Base-by-base conservation (phyloP, 2,329 filamentous ascomycete genomes). In the Exophiala lecanii-corni region DNA sequence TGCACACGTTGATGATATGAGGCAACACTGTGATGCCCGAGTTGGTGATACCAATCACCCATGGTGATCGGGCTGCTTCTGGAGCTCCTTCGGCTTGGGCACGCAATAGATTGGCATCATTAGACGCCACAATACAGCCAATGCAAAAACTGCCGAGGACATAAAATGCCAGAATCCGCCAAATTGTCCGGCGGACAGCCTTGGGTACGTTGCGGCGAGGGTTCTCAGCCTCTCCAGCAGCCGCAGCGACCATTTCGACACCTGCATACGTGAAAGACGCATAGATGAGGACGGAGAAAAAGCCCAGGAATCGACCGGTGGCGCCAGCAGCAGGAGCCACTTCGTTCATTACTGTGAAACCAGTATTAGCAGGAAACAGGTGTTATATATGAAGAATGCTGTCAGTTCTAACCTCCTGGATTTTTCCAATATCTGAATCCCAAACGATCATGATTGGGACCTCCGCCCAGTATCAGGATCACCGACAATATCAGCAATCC, bases 351-450 rank as follows among this genome's bases (percentile, higher is more conserved):
- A 83, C 84, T 45, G 30, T 18, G n/a, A n/a, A n/a, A n/a, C n/a
- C n/a, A n/a, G n/a, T n/a, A n/a, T n/a, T n/a, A n/a, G n/a, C n/a
- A n/a, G n/a, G n/a, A n/a, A n/a, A n/a, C n/a, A n/a, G n/a, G n/a
- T n/a, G n/a, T n/a, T n/a, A n/a, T n/a, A n/a, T n/a, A n/a, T n/a
- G n/a, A n/a, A n/a, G n/a, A n/a, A n/a, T n/a, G n/a, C n/a, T n/a
- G n/a, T n/a, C n/a, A n/a, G n/a, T 28, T 18, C 19, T 36, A 78
- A 6, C 76, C 75, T 26, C 80, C 81, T 18, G 81, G 81, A 16
- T 76, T 54, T 4, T 69, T 70, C 80, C 81, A 84, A 66, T 82
- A 84, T 45, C 76, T 69, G 65, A 84, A 84, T 6, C 81, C 81
- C 47, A 74, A 75, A 37, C 72, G 70, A 55, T 82, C 74, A 50